A percentile compares a stretch with the other conserved stretches of the same genome.
These are phyloP conservation scores for Cytospora leucostoma DNA, from an alignment of 2,329 filamentous ascomycete species.

Conservation along the genomic window DNA sequence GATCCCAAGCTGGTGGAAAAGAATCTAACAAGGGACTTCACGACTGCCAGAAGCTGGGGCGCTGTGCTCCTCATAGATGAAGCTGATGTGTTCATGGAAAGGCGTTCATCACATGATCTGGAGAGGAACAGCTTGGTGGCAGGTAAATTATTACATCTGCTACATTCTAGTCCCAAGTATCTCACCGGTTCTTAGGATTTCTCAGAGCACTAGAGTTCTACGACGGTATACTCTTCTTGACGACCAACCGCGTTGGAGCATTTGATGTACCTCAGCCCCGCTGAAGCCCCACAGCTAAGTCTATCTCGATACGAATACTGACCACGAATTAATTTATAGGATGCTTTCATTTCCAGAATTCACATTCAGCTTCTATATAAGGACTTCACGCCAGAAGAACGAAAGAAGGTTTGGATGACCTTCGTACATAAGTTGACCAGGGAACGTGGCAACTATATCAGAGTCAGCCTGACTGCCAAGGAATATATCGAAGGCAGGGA, in stretches of 20 bases:
- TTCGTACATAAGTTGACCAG: constrained; percentile 35
- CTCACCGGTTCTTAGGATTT: constrained; percentile 30
- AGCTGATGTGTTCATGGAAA: constrained; percentile 39
- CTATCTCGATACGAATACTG: background rate
- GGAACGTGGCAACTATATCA: constrained; percentile 33
- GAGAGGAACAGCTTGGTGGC: constrained; percentile 38
- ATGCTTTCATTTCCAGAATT: constrained; percentile 37
- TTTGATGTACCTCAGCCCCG: constrained; percentile 30
- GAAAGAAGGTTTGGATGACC: constrained; percentile 34
- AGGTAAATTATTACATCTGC: constrained; percentile 21
- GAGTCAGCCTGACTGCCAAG: constrained; percentile 28
- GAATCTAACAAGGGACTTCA: constrained; percentile 20
- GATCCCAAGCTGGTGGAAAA: background rate
- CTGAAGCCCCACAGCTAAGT: background rate
- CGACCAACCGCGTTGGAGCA: constrained; percentile 34
- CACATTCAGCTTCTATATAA: constrained; percentile 36
- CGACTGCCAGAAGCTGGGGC: constrained; percentile 29
- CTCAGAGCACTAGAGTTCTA: constrained; percentile 36
- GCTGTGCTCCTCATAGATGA: constrained; percentile 37
- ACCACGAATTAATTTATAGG: background rate
- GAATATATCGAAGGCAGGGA: constrained; percentile 29
- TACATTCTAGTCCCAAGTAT: background rate
- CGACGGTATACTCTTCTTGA: constrained; percentile 38
- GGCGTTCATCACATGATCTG: constrained; percentile 33
- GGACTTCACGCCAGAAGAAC: constrained; percentile 33